Evolutionary conservation across 441 rosid genomes (phyloP), one percentile per base, ranked within the genome.

Genomic region (Bocquillonia castaneifolia): DNA sequence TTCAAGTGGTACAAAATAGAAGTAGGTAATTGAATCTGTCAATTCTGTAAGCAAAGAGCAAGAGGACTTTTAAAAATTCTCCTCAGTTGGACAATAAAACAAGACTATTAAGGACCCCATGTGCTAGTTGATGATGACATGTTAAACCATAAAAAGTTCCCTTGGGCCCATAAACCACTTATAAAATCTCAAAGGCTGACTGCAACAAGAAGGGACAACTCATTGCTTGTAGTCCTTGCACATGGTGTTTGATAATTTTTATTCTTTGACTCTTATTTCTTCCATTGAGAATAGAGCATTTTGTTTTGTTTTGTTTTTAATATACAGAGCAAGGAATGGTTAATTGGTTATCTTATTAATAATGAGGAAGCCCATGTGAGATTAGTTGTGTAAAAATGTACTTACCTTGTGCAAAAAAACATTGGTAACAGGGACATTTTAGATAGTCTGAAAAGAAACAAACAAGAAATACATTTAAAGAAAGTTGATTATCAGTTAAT

Each of bases 121-220:
- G 83, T 76, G 83, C 68, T 47, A 12, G 64, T 69, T 65, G 73
- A 75, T 70, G 15, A 76, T 78, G 71, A 66, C 53, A 62, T 37
- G 60, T 57, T 59, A 68, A 73, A 63, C 65, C 57, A 55, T 52
- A 63, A 70, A 51, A 42, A 18, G 26, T 57, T 65, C 26, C 66
- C 67, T 64, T 34, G 82, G 75, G 77, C 77, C 73, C 80, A 72
- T 75, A n/a, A 66, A 71, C 59, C 55, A 34, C 52, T 36, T 65
- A 47, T 48, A 63, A 31, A 37, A 40, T 66, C 15, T 64, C 53
- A 48, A 20, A 39, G 29, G 57, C 72, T 55, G 59, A 45, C 62
- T 34, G 47, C 55, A 37, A 26, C 8, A 26, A 14, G 20, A 0
- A 65, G 58, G 71, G 74, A 71, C 80, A 81, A 62, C 84, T 65